phyloP scores from a whole-genome alignment of 176 grass and related monocot genomes.

The Secale cereale region DNA sequence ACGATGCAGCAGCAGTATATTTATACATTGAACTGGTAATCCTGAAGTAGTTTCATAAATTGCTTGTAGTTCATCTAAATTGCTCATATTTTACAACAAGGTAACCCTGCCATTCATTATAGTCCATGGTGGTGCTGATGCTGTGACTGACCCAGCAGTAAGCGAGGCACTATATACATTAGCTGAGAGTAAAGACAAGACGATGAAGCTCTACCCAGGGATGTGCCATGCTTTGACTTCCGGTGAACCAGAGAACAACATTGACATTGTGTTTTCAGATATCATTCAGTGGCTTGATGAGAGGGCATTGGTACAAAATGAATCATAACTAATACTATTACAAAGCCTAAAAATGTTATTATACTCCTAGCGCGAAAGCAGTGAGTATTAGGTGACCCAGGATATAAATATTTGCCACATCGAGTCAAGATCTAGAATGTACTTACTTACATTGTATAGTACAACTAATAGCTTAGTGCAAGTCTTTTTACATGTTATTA shows the following conservation, averaged over 20 bases:
- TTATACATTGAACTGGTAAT: background rate
- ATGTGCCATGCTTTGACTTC: slow-evolving; percentile 76
- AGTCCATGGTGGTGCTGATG: slow-evolving; percentile 53
- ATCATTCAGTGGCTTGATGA: slow-evolving; percentile 60
- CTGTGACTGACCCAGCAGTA: slow-evolving; percentile 49
- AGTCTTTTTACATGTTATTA: background rate
- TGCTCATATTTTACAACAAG: background rate
- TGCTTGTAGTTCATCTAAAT: background rate
- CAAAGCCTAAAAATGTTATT: background rate
- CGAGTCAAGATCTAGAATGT: background rate
- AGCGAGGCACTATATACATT: slow-evolving; percentile 36
- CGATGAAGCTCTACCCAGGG: slow-evolving; percentile 45
- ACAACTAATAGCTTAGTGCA: background rate
- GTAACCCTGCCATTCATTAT: slow-evolving; percentile 57
- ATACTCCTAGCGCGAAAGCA: background rate
- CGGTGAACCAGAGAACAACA: slow-evolving; percentile 39
- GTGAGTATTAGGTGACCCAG: background rate
- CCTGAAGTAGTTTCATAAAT: background rate
- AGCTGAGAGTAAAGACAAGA: slow-evolving; percentile 46
- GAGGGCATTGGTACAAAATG: slow-evolving; percentile 16
- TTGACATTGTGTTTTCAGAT: slow-evolving; percentile 50
- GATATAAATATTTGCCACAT: background rate
- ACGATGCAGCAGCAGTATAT: background rate
- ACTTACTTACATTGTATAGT: background rate
- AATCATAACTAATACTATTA: background rate